Base-by-base conservation (phyloP, 2,329 filamentous ascomycete species). In the Aspergillus sp. region DNA sequence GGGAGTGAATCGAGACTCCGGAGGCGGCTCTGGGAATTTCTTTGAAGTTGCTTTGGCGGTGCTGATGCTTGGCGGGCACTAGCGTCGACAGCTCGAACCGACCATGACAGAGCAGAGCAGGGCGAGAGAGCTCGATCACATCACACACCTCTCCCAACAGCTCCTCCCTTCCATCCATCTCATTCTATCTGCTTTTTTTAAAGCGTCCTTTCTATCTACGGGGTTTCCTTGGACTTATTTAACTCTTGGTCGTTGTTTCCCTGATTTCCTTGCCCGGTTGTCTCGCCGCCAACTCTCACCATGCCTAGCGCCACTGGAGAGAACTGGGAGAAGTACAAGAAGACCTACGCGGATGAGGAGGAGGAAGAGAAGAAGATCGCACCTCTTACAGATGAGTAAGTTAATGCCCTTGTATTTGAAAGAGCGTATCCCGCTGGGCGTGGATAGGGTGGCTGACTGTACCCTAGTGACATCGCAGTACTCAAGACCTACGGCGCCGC, bases 351-450 rank as follows among this genome's bases (percentile, higher is more conserved):
- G 65, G 93, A 98, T 65, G 93, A 98, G 61, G 93, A 97, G 69
- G 78, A 90, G 70, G 90, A 95, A 68, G 93, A 98, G 80, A 98
- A 98, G 85, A 98, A 98, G 82, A 98, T 98, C 66, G 91, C 90
- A 48, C 93, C 93, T 54, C 77, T 98, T 51, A 86, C 90, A 57
- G 93, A 97, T 75, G 93, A 97, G 91, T 96, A 79, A 55, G 86
- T 75, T 30, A 34, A 8, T 6, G 11, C 31, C n/a, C 27, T 12
- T 29, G 27, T 27, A 35, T 39, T 13, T 9, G n/a, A 19, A 19
- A 4, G 19, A 19, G 19, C 19, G 19, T 19, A 19, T 19, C 19
- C 4, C 19, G 19, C 19, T 19, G 2, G 19, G 34, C 12, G 19
- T 40, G 33, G 7, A 12, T 27, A 6, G 62, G 67, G 52, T 53